Base-by-base conservation (phyloP, 176 grass and related monocot genomes). In the Phyllostachys edulis region DNA sequence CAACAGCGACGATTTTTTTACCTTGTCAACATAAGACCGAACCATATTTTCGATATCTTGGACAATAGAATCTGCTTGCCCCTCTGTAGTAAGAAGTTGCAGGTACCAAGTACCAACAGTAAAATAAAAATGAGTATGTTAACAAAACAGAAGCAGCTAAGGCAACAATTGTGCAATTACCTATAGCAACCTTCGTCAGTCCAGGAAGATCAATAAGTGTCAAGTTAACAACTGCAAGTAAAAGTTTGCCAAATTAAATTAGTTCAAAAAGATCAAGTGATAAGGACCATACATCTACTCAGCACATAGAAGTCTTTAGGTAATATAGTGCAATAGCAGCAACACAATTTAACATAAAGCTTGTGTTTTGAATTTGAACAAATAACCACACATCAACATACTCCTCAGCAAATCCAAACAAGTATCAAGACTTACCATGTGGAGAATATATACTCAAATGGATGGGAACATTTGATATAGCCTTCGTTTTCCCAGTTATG, bases 31-130 rank as follows among this genome's bases (percentile, higher is more conserved):
- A 65, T 99, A 99, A 86, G 93, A 91, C 26, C 97, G 93, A 56
- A 99, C 97, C 97, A 99, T 99, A 79, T 96, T 96, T 90, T 99
- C 97, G 89, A 99, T 99, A 90, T 99, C 97, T 91, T 88, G 86
- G 59, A 94, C 97, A 86, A 99, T 99, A 84, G 93, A 92, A 46
- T 99, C 97, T 18, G 81, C n/a, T 52, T 99, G 96, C 46, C 96
- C 96, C 88, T 99, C 96, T 99, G 83, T 72, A 57, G 27, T 64
- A 84, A 85, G 80, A 70, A 75, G 36, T 32, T 73, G 34, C 47
- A 74, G 32, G 29, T 73, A 87, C 50, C 4, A 46, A 75, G 29
- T 73, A 87, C 50, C 4, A 46, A 75, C 14, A 73, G 21, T 66
- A 29, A 65, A 18, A 83, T 65, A 63, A 18, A 57, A 83, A n/a